Evolutionary conservation across 2,329 filamentous ascomycete species (phyloP), one percentile per base, ranked within the genome.

Genomic region (Fusarium globosum): DNA sequence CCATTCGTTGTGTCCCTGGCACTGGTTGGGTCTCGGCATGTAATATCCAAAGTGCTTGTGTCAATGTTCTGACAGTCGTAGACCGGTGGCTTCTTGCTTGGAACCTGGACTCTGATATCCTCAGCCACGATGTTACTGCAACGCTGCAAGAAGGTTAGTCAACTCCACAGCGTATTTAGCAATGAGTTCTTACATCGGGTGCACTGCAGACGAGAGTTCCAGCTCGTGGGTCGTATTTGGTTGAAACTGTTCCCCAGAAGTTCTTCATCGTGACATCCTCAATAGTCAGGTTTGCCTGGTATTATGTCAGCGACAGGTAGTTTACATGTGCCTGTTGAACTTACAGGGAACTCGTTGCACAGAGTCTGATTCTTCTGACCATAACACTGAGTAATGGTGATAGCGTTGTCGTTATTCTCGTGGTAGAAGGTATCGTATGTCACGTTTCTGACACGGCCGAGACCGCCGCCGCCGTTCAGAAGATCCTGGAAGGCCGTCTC

Each of bases 401-500:
- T 79, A 5, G 77, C 77, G 26, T 75, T 77, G 77, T 92, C 91
- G 69, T 92, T 90, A 68, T 92, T 91, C 41, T 85, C 80, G 68
- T 91, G 84, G 42, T 82, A 78, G 82, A 93, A 90, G 8, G 84
- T 85, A 65, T 92, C 88, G 78, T 91, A 93, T 2, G 91, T 93
- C 68, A 93, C 86, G 78, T 93, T 93, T 65, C 85, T 85, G 52
- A 93, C 91, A 43, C 84, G 83, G 33, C 91, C 77, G 3, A 78
- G 73, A 26, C 77, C 77, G 8, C 77, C 91, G n/a, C 91, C 91
- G 12, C 91, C 91, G 75, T 88, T 88, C 8, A 92, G 81, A 0
- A 86, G 86, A 4, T 88, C 86, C 8, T 83, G 74, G 23, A 86
- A 79, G 7, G 45, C 33, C 1, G 67, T 76, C 28, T 73, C 70